Evolutionary conservation across 331 rosid genomes (phyloP), one percentile per base, ranked within the genome.

Genomic region (Dryas integrifolia): DNA sequence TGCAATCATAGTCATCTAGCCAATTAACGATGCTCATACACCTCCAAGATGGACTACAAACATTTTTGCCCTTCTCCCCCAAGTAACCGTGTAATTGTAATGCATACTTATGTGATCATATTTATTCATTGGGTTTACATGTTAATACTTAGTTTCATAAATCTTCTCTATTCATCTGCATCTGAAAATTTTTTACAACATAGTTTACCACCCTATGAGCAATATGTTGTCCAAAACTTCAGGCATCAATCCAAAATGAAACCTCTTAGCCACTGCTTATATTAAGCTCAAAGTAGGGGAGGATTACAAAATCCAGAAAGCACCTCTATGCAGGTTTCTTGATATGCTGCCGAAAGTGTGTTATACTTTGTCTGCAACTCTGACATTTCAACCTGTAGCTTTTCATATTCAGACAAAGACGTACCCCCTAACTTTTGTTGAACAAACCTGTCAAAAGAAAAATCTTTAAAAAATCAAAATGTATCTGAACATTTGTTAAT

Each of bases 361-460:
- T 69, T 82, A 40, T 86, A 85, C 85, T 82, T 91, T 41, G 67
- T 75, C 81, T 85, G 95, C 69, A 94, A 86, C 78, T 91, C 94
- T 40, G 87, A 88, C 72, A 88, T 55, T 82, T 94, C 90, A 43
- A 96, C 89, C 77, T 88, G 95, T 58, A 91, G 76, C 67, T 88
- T 91, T 77, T 91, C 96, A 75, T 85, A 82, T 8, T 89, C 97
- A 0, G 88, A 82, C 39, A 79, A 46, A 15, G 98, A 86, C 2
- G 98, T 88, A 81, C 96, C 88, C 8, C 96, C 92, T 73, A 94
- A 53, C 57, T 87, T 89, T 69, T 94, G 92, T 85, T 94, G 97
- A 86, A 94, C 80, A 76, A 94, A 94, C 72, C 98, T 91, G 87
- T 38, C 40, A 74, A 73, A 60, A 65, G 14, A 50, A 65, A 65